These are phyloP conservation scores for Aspergillus leporis DNA, from an alignment of 495 filamentous ascomycete species.

Conservation along the genomic window DNA sequence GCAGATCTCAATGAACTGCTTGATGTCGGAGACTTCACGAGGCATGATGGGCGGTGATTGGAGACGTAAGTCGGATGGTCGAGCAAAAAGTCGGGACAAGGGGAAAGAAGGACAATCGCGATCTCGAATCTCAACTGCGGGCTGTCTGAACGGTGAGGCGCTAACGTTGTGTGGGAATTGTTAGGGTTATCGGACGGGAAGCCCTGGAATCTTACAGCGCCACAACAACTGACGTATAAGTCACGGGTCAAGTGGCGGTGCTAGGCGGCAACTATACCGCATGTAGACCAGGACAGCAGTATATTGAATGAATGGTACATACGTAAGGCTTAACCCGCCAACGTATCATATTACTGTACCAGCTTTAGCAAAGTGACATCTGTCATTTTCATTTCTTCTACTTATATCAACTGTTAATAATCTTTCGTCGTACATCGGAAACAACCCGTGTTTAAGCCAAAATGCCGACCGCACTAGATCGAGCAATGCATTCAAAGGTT, in stretches of 20 bases:
- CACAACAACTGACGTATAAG: neutral
- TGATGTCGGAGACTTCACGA: conserved; percentile 98
- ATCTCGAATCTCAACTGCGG: conserved; percentile 18
- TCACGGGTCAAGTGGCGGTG: conserved; percentile 11
- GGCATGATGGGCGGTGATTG: conserved; percentile 68
- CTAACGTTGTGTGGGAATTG: conserved; percentile 21
- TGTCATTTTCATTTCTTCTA: neutral
- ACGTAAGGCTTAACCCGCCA: neutral
- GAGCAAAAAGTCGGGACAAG: conserved; percentile 16
- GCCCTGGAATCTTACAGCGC: conserved; percentile 9
- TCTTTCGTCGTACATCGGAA: too few species aligned
- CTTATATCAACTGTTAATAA: neutral
- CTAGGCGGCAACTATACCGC: conserved; percentile 1
- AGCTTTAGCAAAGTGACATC: neutral
- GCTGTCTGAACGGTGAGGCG: conserved; percentile 5
- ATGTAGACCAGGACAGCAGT: neutral
- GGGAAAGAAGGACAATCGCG: conserved; percentile 16
- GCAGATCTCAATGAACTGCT: conserved; percentile 99
- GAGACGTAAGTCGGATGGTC: conserved; percentile 13
- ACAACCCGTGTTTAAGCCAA: conserved; percentile 13
- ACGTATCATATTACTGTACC: neutral
- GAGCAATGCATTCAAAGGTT: conserved; percentile 77
- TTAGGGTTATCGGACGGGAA: conserved; percentile 16
- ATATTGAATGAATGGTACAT: neutral
- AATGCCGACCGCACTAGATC: conserved; percentile 74